Evolutionary conservation across 305 asterid genomes (phyloP), one percentile per base, ranked within the genome.

Genomic region (Rubia occidens): DNA sequence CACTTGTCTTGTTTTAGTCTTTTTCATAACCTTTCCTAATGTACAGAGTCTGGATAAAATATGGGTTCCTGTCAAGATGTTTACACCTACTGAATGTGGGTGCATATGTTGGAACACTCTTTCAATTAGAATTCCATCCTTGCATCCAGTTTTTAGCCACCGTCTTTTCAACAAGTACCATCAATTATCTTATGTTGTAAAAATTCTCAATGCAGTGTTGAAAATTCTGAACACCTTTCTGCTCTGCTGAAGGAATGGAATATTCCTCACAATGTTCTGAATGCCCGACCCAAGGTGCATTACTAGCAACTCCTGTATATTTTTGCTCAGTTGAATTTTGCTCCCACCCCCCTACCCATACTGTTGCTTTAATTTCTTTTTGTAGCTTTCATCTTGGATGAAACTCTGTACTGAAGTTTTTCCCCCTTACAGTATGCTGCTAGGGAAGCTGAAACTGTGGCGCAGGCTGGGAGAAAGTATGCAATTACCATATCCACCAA

Each of bases 401-500:
- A 55, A 55, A 40, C 59, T 42, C 32, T 44, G 20, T 14, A 64
- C 13, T 64, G 54, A 37, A 40, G 11, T 67, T 49, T 64, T 43
- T 65, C 20, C 66, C 51, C 71, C 72, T 70, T 80, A 76, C 84
- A 95, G 99, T 91, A 95, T 82, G 99, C 98, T 74, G 99, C 97
- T 67, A 88, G 96, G 81, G 99, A 95, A 84, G 99, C 99, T 73
- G 96, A 95, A 76, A 87, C 83, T 80, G 90, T 95, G 44, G 97
- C 99, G 62, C 99, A 95, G 84, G 99, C 99, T 35, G 99, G 99
- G 77, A 85, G 98, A 77, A 91, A 91, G 79, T 71, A 84, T 78
- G 97, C 96, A 75, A 95, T 95, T 78, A 95, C 99, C 79, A 79
- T 95, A 80, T 91, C 99, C 66, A 91, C 99, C 11, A 95, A 95